These are phyloP conservation scores for Cutaneotrichosporon sp. DNA, from an alignment of 1,284 basidiomycete species.

Conservation along the genomic window DNA sequence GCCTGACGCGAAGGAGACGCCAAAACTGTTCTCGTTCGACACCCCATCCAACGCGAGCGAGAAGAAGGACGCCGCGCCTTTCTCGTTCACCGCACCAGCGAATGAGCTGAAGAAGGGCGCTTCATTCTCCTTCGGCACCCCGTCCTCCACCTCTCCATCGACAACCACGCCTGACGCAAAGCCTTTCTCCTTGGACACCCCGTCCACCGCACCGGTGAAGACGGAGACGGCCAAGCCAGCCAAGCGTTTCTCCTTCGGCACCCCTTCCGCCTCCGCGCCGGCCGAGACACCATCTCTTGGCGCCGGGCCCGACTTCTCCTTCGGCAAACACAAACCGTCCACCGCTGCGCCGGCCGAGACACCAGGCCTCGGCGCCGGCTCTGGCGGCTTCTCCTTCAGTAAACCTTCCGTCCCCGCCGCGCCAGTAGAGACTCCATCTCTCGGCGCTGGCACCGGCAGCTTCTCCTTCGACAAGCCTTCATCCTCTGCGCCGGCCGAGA, in stretches of 20 bases:
- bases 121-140: constrained; percentile 14
- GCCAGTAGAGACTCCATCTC: neutral
- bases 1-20: constrained; percentile 3
- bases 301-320: no score
- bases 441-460: no score
- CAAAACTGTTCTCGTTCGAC: constrained; percentile 14
- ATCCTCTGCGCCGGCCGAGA: neutral
- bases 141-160: neutral
- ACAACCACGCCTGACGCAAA: no score
- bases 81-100: neutral
- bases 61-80: neutral
- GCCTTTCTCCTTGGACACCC: neutral
- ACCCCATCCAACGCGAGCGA: constrained; percentile 4
- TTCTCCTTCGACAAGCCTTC: neutral
- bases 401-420: constrained; percentile 1
- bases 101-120: neutral
- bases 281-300: no score
- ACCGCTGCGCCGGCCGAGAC: neutral
- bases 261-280: no score
- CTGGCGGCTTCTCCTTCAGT: constrained; percentile 8
- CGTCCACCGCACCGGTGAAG: neutral
- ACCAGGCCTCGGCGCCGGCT: neutral
- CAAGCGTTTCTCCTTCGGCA: no score
- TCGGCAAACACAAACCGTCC: neutral
- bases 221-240: no score